Evolutionary conservation across 2,329 filamentous ascomycete species (phyloP), one percentile per base, ranked within the genome.

Genomic region (Ophiostoma sp.): DNA sequence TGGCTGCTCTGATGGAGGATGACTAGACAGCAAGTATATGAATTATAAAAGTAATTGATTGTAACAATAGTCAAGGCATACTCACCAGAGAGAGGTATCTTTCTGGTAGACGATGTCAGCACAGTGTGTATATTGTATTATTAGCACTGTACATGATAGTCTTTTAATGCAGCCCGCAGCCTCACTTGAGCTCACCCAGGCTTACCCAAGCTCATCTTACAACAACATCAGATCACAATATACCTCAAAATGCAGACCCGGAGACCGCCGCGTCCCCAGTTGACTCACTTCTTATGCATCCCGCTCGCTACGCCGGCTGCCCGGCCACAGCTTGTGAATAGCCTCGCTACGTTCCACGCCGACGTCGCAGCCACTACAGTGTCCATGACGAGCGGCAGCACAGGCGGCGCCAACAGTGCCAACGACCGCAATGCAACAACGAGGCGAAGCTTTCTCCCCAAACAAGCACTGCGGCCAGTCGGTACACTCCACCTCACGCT

Each of bases 1-100:
- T 99, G 73, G 94, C 93, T 17, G 95, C 94, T 73, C 80, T 99
- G 77, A 92, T 99, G 92, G 92, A 89, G 70, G 89, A 92, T 73
- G 89, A 92, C 73, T 71, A 66, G 65, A 3, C 27, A 52, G 1
- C 15, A 41, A 15, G 15, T 48, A 20, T 48, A n/a, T 17, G 0
- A 13, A 57, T 13, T 27, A 57, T 11, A 27, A 23, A 57, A 27
- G 17, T 7, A 57, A 57, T 27, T 27, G 13, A 27, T 27, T 8
- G 20, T n/a, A 1, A 20, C 2, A n/a, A 1, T 8, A 39, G 10
- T 8, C 4, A 48, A 20, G 44, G 8, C 44, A 20, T n/a, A 7
- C 20, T 44, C 44, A 48, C 17, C 52, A 8, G 6, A 54, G 3
- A 41, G 27, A 4, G 39, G 2, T 3, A 2, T 41, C 15, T 15